Base-by-base conservation (phyloP, 352 stramenopile genomes). In the Elongisporangium undulatum region DNA sequence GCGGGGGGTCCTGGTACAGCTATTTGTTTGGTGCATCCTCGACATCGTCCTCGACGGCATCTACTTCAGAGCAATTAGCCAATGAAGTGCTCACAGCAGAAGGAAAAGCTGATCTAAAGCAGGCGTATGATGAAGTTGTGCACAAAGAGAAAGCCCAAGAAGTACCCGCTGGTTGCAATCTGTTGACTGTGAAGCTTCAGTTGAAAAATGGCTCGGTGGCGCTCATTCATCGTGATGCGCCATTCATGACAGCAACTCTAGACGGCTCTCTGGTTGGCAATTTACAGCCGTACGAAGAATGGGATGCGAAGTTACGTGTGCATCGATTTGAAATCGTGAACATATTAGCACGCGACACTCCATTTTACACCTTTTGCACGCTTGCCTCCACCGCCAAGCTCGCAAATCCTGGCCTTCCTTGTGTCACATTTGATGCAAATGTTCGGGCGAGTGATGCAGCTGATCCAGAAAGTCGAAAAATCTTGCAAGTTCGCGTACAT, bases 301-400 rank as follows among this genome's bases (percentile, higher is more conserved):
- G 82, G 82, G 78, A 89, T 22, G 67, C 69, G 0, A 71, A 60
- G 17, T 79, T 90, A 16, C 77, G 79, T 5, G 62, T 94, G 6
- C 72, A 92, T 49, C 68, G 79, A 34, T 90, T 94, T 39, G 70
- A 90, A 21, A 69, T 94, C 8, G 54, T 86, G 0, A 94, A 94
- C 52, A 66, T 75, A 0, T 58, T 74, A 16, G 75, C 75, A 7
- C 29, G 56, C 2, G 64, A 72, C 26, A 79, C 79, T 9, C 65
- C 65, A 1, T 91, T 91, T 39, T 67, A 74, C 54, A 77, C 68
- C 29, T 92, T 94, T 53, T 94, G 85, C 59, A 74, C 68, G 21
- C 69, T 89, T 17, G 74, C 78, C 3, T 63, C 68, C 5, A 29
- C 53, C 21, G 65, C 61, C 3, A 69, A 69, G 53, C 38, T 59